These are phyloP conservation scores for Lotus japonicus DNA, from an alignment of 306 rosid genomes.

Conservation along the genomic window DNA sequence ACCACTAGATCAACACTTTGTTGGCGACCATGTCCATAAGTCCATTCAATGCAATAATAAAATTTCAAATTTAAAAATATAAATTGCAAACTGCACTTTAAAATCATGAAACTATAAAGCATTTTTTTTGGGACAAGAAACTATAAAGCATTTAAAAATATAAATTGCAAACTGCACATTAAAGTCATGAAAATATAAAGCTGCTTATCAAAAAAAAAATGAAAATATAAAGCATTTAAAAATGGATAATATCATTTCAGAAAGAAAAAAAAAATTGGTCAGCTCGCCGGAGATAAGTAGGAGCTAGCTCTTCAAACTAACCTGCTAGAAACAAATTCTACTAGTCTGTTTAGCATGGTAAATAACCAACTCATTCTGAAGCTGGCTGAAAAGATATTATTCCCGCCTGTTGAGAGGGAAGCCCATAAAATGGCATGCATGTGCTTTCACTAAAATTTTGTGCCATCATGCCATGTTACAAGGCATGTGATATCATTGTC, in stretches of 20 bases:
- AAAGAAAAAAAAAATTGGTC: background rate
- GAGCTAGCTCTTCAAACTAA: background rate
- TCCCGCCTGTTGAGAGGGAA: slow-evolving; percentile 8
- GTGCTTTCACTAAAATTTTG: slow-evolving; percentile 18
- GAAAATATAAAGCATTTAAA: background rate
- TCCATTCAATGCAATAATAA: background rate
- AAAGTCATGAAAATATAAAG: background rate
- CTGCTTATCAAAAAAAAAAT: background rate
- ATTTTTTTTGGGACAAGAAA: too few relatives aligned
- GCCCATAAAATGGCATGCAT: background rate
- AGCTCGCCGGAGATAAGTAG: background rate
- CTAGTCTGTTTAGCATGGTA: slow-evolving; percentile 8
- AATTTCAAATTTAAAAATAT: background rate
- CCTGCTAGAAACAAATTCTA: slow-evolving; percentile 14
- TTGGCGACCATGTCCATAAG: background rate
- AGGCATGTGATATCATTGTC: slow-evolving; percentile 29
- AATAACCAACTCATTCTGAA: slow-evolving; percentile 20
- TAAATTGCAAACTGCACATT: background rate
- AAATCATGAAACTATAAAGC: background rate
- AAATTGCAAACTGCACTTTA: background rate
- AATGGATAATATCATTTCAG: background rate
- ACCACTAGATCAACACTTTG: too few relatives aligned
- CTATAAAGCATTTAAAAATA: background rate
- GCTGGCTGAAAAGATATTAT: slow-evolving; percentile 7
- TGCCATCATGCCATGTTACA: slow-evolving; percentile 26